Evolutionary conservation across 1,284 basidiomycete species (phyloP), one percentile per base, ranked within the genome.

Genomic region (Trichosporon coremiiforme): DNA sequence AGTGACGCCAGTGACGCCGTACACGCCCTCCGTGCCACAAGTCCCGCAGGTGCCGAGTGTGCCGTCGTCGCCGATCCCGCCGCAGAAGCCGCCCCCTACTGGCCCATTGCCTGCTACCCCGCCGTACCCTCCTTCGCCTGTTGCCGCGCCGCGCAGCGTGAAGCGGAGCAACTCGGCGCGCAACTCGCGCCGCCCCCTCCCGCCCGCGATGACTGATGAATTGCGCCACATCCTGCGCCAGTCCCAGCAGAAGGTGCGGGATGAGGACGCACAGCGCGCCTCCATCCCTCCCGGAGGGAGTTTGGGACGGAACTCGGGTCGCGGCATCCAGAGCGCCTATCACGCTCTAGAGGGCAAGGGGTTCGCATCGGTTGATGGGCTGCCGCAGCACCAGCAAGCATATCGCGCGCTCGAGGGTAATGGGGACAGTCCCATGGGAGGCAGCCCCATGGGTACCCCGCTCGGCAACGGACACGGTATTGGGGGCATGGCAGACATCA

Each of bases 41-140:
- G 55, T 60, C 1, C 57, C 57, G 2, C 29, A n/a, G 17, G 57
- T 62, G 33, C 57, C 57, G 31, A 62, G 57, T 29, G 57, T 62
- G 57, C 57, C 57, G 29, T 62, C 57, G 31, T 62, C 57, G 57
- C 57, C 57, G 31, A 62, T 62, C 33, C 57, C 57, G 29, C 57
- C 57, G 31, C 57, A 33, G 17, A 62, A 62, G 57, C 57, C 57
- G 29, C 57, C 57, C 5, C 57, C 57, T 17, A 62, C 57, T 5
- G 57, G 57, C 31, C 57, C 57, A 15, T 29, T 62, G 29, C 57
- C 57, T 0, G 57, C 57, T 6, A 17, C 57, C 4, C 57, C 57
- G 57, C n/a, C 57, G 2, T 62, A 33, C 57, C 57, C 57, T 10
- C 31, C 57, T 15, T 62, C 57, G 17, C 57, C 57, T 2, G 22